Evolutionary conservation across 208 protist genomes (phyloP).

Genomic region (Trypanosoma rangeli): DNA sequence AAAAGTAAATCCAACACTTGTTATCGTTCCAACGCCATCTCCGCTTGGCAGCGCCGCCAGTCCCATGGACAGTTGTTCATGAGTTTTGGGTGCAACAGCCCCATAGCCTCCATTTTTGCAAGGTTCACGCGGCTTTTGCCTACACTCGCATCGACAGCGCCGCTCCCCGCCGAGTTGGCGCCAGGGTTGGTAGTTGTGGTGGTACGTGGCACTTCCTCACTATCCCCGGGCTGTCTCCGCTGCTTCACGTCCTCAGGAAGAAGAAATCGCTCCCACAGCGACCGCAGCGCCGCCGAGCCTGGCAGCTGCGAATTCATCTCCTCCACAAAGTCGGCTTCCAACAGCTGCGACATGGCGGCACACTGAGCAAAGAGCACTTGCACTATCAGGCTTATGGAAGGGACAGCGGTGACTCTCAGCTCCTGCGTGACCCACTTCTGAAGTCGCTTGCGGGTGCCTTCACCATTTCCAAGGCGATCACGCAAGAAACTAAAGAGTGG

Average conservation of each 20-base stretch:
- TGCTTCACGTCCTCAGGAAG: conserved; percentile 18
- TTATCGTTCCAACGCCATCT: background rate
- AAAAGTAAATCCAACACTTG: background rate
- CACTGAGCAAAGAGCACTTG: conserved; percentile 74
- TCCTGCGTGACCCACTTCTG: conserved; percentile 72
- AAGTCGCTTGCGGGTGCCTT: conserved; percentile 62
- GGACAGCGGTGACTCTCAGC: conserved; percentile 21
- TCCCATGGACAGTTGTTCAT: conserved; percentile 71
- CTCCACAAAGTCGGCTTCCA: conserved; percentile 44
- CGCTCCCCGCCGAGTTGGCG: background rate
- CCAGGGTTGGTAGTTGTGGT: background rate
- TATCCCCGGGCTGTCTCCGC: background rate
- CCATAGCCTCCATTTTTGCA: conserved; percentile 60
- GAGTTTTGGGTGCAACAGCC: conserved; percentile 50
- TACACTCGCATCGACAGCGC: background rate
- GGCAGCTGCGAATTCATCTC: conserved; percentile 11
- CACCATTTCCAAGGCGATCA: conserved; percentile 36
- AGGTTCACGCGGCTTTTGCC: conserved; percentile 35
- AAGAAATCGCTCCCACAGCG: conserved; percentile 48
- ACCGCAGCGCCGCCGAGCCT: conserved; percentile 32
- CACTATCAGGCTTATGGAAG: conserved; percentile 30
- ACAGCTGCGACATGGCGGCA: conserved; percentile 61
- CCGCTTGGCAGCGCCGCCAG: conserved; percentile 19
- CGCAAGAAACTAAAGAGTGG: conserved; percentile 64
- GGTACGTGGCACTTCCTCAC: background rate